Evolutionary conservation across 2,329 filamentous ascomycete species (phyloP).

Genomic region (Colletotrichum cuscutae): DNA sequence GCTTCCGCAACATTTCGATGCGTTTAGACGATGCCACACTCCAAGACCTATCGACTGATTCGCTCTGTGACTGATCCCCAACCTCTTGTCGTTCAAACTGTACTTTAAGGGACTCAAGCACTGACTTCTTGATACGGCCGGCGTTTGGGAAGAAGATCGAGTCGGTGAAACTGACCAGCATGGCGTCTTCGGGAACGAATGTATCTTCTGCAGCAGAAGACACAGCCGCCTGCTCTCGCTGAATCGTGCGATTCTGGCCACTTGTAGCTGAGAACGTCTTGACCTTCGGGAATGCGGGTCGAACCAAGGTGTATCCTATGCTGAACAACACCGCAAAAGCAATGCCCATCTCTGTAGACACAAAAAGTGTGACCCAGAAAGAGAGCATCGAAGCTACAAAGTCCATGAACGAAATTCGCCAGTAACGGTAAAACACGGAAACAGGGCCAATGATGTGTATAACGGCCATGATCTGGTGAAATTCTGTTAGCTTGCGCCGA

Average conservation of each 20-base stretch:
- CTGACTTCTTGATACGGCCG: constrained; percentile 58
- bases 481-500: neutral
- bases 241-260: constrained; percentile 42
- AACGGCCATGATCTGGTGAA: constrained; percentile 66
- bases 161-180: constrained; percentile 66
- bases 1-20: constrained; percentile 55
- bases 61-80: constrained; percentile 50
- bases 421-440: constrained; percentile 70
- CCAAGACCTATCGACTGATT: constrained; percentile 60
- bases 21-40: constrained; percentile 61
- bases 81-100: constrained; percentile 50
- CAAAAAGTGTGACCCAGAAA: constrained; percentile 73
- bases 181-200: constrained; percentile 57
- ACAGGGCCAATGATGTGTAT: constrained; percentile 69
- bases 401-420: constrained; percentile 72
- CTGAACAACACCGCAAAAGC: constrained; percentile 70
- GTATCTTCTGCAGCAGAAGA: constrained; percentile 36
- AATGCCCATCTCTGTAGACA: constrained; percentile 69
- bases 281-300: constrained; percentile 64
- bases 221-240: constrained; percentile 39
- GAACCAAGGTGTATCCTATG: constrained; percentile 68
- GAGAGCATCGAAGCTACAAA: constrained; percentile 72
- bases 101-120: constrained; percentile 60
- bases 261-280: constrained; percentile 43
- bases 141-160: constrained; percentile 72